A percentile compares a stretch with the other conserved stretches of the same genome.
phyloP scores from a whole-genome alignment of 2,329 filamentous ascomycete species.

The Metarhizium brunneum region DNA sequence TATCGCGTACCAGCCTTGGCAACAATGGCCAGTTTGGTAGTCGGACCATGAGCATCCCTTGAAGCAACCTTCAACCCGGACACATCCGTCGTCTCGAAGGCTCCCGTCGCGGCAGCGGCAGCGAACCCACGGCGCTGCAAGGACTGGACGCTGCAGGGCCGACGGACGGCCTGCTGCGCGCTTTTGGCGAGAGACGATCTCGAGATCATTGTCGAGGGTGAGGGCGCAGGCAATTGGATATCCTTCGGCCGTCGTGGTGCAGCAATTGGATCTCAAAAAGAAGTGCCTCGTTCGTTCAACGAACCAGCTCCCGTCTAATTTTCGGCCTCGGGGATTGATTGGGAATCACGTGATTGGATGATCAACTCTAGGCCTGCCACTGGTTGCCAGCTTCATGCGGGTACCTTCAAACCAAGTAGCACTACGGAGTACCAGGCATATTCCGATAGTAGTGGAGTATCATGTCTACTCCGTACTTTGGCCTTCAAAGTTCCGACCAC shows the following conservation, averaged over 20 bases:
- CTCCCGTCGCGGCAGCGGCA: constrained; percentile 57
- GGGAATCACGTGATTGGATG: constrained; percentile 26
- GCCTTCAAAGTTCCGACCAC: too few relatives aligned
- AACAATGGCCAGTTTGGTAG: constrained; percentile 83
- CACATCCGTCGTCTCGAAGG: constrained; percentile 80
- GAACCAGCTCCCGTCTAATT: constrained; percentile 34
- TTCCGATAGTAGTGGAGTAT: background rate
- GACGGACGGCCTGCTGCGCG: constrained; percentile 48
- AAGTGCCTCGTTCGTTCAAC: constrained; percentile 28
- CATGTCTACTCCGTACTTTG: too few relatives aligned
- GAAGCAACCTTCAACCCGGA: constrained; percentile 87
- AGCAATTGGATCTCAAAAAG: constrained; percentile 28
- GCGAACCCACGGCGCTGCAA: constrained; percentile 46
- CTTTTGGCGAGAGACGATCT: constrained; percentile 50
- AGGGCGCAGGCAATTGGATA: constrained; percentile 47
- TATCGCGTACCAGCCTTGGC: constrained; percentile 92
- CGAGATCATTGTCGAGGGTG: constrained; percentile 52
- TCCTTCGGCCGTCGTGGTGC: constrained; percentile 31
- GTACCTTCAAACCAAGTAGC: background rate
- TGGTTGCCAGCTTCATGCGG: background rate
- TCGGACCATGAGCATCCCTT: constrained; percentile 80
- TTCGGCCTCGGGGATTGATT: constrained; percentile 25
- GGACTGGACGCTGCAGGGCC: constrained; percentile 47
- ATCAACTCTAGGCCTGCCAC: background rate
- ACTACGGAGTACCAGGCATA: background rate